Conservation (phyloP, 202 grass and related monocot species). For the Miscanthus sacchariflorus region DNA sequence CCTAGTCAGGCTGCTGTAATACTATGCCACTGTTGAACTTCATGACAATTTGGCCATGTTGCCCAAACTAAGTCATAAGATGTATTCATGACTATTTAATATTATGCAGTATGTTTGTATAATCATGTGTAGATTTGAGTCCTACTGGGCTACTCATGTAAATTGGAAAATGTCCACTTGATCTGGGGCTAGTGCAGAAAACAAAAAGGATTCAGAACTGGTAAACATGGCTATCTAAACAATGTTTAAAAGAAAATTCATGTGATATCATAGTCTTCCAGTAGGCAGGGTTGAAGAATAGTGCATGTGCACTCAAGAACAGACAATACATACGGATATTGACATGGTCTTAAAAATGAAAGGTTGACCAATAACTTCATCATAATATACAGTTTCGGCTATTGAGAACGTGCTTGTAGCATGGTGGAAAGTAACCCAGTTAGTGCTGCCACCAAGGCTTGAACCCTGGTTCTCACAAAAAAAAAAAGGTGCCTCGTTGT, state of each 20-base stretch:
- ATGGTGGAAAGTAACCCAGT: not conserved
- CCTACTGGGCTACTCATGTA: not conserved
- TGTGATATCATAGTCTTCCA: not conserved
- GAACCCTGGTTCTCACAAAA: too few relatives aligned
- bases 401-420: not conserved
- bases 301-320: not conserved
- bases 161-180: not conserved
- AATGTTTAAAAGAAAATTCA: not conserved
- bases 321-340: not conserved
- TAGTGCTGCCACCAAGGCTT: not conserved
- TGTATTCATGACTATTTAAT: not conserved
- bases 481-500: too few relatives aligned
- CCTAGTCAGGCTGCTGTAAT: slow-evolving; percentile 3
- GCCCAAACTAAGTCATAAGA: not conserved
- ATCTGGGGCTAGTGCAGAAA: not conserved
- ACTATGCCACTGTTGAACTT: not conserved
- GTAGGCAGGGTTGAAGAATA: not conserved
- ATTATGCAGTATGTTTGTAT: not conserved
- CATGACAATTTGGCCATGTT: not conserved
- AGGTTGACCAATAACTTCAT: not conserved
- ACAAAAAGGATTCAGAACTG: not conserved
- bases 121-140: not conserved
- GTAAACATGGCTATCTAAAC: not conserved
- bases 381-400: not conserved
- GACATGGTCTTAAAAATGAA: not conserved